Evolutionary conservation across 345 rosid species (phyloP), one percentile per base, ranked within the genome.

Genomic region (Raphanus sativus): DNA sequence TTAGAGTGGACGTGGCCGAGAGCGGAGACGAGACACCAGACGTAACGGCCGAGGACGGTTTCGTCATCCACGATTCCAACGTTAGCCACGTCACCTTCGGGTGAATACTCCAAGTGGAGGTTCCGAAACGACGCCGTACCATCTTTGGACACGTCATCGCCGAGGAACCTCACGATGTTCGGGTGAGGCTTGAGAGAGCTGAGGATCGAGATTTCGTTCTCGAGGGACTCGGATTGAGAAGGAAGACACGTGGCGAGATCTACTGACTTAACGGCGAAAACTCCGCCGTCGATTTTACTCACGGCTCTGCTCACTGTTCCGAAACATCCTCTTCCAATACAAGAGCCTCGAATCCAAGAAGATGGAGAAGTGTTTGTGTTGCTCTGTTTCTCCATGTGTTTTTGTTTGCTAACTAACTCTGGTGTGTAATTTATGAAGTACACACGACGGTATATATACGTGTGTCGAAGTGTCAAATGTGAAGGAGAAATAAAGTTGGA

Each of bases 251-350:
- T 69, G 78, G 65, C 75, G 33, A 32, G 64, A 38, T 85, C 84
- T 15, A 86, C 87, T 0, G 94, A 88, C 81, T 90, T 90, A 26
- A 87, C 91, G 1, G 89, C 95, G 65, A 90, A 90, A 5, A 84
- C 82, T 42, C 64, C 67, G 10, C 91, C 89, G 81, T 74, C 62
- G 4, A 16, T 56, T 71, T n/a, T 75, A 58, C 76, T 25, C 52
- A 82, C 42, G 5, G 85, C 90, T 15, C 81, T 73, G 78, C 64
- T 73, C 11, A 90, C 95, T 3, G 86, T 50, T 11, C 92, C 95
- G 10, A 83, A 90, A 25, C 89, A 85, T 15, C 95, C 95, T 64
- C 72, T 75, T 76, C 95, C 92, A 0, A 90, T 28, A 74, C 82
- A 84, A 78, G 75, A 21, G 38, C 92, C 89, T 64, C 88, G 83